Base-by-base conservation (phyloP, 2,329 filamentous ascomycete genomes). In the Colletotrichum sp. region DNA sequence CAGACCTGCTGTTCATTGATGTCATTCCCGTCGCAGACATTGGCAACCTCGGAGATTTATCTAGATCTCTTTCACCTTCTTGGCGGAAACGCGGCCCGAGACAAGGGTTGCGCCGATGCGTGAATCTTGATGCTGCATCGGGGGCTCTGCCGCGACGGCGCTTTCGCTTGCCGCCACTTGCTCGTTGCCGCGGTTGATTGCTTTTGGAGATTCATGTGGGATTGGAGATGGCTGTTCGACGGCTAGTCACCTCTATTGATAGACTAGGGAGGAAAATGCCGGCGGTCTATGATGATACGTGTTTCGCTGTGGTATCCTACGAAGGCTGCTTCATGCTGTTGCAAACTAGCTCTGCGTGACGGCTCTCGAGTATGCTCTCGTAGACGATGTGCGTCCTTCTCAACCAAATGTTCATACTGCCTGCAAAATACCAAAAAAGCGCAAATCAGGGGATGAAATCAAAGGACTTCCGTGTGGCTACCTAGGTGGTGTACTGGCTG, bases 11-110 rank as follows among this genome's bases (percentile, higher is more conserved):
- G 24, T 64, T 70, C 57, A 39, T 36, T 48, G 32, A 57, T 43
- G 59, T 65, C 59, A 65, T 28, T n/a, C 48, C 61, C 24, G 34
- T 72, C 24, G n/a, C 21, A 39, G 10, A 30, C 16, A 68, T 70
- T 36, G 24, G 30, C 43, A 65, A 30, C 60, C 26, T 43, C 28
- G 67, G 67, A 34, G 21, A 36, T 63, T 48, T n/a, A 48, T 48
- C n/a, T 48, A 21, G 43, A 48, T 16, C 14, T 28, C 3, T 5
- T 28, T 32, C 28, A 28, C 57, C 16, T 13, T 60, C 26, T 28
- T 32, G 57, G 16, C 57, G 26, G 57, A 32, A 60, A 60, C 57
- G 57, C 26, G 57, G 57, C 14, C 57, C 26, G 26, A 30, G 26
- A 7, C 13, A 30, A 12, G 57, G 3, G 26, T 60, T 32, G 18